Conservation (phyloP, 306 rosid genomes). For the Prunus armeniaca region DNA sequence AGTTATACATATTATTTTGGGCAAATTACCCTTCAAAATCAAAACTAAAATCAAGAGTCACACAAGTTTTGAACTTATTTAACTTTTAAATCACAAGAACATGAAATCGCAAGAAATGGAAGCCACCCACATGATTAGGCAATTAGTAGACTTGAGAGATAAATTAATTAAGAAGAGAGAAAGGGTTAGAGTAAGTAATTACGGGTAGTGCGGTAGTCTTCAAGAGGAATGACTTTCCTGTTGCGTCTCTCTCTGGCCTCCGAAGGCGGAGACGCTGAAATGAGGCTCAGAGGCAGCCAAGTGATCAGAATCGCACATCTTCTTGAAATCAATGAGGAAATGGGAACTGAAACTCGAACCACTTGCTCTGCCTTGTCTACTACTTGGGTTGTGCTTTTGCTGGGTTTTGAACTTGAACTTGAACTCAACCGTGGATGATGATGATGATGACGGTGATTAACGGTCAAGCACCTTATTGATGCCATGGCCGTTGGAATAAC, state of each 20-base stretch:
- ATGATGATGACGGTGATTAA: neutral
- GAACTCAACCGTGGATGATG: neutral
- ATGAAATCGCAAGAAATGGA: neutral
- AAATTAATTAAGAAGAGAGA: neutral
- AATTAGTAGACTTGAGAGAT: too few species aligned
- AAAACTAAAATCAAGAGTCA: neutral
- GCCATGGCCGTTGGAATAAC: slow-evolving; percentile 18
- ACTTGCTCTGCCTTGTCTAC: neutral
- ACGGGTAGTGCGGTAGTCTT: slow-evolving; percentile 64
- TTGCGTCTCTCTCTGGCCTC: slow-evolving; percentile 75
- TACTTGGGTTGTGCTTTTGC: too few species aligned
- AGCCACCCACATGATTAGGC: neutral
- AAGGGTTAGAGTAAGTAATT: slow-evolving; percentile 10
- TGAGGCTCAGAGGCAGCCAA: slow-evolving; percentile 42
- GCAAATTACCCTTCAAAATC: neutral
- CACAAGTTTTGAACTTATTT: too few species aligned
- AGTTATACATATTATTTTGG: too few species aligned
- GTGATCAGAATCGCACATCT: slow-evolving; percentile 64
- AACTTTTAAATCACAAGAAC: too few species aligned
- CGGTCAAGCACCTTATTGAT: slow-evolving; percentile 11
- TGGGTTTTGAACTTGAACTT: too few species aligned
- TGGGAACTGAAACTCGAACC: neutral
- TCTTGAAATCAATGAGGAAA: slow-evolving; percentile 44
- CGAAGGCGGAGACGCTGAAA: slow-evolving; percentile 33
- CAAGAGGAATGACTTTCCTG: slow-evolving; percentile 60